Conservation (phyloP, 2,329 filamentous ascomycete genomes). For the Penicillium thymicola region DNA sequence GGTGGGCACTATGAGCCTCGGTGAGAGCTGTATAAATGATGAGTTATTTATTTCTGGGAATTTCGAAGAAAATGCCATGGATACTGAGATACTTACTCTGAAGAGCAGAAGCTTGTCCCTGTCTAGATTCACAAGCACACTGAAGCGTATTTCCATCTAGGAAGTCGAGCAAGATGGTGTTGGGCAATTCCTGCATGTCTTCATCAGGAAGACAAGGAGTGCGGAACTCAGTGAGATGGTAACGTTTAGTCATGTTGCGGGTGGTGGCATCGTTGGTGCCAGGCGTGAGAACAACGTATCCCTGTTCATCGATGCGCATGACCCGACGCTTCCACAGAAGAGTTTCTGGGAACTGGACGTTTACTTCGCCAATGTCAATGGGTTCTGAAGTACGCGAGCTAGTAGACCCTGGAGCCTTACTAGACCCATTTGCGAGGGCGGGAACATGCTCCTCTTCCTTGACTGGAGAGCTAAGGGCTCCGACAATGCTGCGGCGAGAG, state of each 20-base stretch:
- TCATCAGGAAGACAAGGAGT: constrained; percentile 79
- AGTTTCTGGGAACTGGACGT: constrained; percentile 95
- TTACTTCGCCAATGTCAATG: constrained; percentile 80
- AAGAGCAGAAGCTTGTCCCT: constrained; percentile 52
- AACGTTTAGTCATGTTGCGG: constrained; percentile 69
- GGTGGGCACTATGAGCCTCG: constrained; percentile 40
- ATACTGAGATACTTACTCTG: constrained; percentile 49
- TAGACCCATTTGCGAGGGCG: constrained; percentile 8
- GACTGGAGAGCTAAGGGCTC: constrained; percentile 34
- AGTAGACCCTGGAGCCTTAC: constrained; percentile 45
- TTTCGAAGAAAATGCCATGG: background rate
- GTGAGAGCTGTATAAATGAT: constrained; percentile 36
- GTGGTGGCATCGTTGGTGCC: constrained; percentile 59
- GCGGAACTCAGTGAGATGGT: constrained; percentile 81
- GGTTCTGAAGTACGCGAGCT: constrained; percentile 46
- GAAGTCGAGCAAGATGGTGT: constrained; percentile 69
- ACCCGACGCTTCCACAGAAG: constrained; percentile 93
- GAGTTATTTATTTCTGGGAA: constrained; percentile 9
- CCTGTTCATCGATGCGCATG: constrained; percentile 78
- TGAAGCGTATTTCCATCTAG: constrained; percentile 61
- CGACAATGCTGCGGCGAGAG: constrained; percentile 49
- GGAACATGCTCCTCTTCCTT: constrained; percentile 33
- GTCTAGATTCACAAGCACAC: constrained; percentile 58
- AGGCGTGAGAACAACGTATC: constrained; percentile 75
- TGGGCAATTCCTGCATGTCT: constrained; percentile 86